Evolutionary conservation across 805 yeast genomes (phyloP).

Genomic region (Candida michaelii): DNA sequence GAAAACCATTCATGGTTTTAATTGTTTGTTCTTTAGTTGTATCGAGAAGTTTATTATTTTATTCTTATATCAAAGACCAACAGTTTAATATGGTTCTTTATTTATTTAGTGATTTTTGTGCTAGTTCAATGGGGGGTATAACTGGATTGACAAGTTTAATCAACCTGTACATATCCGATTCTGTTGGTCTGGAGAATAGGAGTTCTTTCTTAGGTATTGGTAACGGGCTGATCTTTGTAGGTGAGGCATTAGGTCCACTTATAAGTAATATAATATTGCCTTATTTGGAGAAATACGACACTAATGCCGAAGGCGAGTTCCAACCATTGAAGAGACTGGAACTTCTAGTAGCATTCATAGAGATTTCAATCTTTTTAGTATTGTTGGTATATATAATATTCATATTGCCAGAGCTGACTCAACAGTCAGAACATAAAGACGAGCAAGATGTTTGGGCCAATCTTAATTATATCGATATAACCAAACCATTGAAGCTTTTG

Average conservation of each 20-base stretch:
- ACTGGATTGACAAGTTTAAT: slow-evolving; percentile 54
- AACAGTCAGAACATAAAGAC: not conserved
- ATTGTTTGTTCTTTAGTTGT: slow-evolving; percentile 20
- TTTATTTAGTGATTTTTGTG: slow-evolving; percentile 43
- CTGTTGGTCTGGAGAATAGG: slow-evolving; percentile 61
- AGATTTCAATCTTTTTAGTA: slow-evolving; percentile 33
- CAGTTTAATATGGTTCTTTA: slow-evolving; percentile 35
- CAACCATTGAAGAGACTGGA: slow-evolving; percentile 17
- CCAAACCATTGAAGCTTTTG: slow-evolving; percentile 3
- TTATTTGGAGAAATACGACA: not conserved
- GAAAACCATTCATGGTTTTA: slow-evolving; percentile 26
- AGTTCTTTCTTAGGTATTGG: slow-evolving; percentile 55
- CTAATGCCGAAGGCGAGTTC: not conserved
- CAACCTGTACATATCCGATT: slow-evolving; percentile 72
- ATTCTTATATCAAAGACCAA: slow-evolving; percentile 24
- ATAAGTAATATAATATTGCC: slow-evolving; percentile 37
- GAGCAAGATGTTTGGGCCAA: slow-evolving; percentile 1
- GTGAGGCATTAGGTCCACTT: slow-evolving; percentile 65
- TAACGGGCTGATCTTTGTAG: slow-evolving; percentile 59
- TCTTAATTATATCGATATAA: not conserved
- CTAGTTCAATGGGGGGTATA: slow-evolving; percentile 60
- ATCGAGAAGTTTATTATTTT: slow-evolving; percentile 23
- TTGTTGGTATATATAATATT: slow-evolving; percentile 26
- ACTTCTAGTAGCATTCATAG: slow-evolving; percentile 28
- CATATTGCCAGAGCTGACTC: slow-evolving; percentile 61